These are phyloP conservation scores for Penicillium manginii DNA, from an alignment of 495 filamentous ascomycete genomes.

Conservation along the genomic window DNA sequence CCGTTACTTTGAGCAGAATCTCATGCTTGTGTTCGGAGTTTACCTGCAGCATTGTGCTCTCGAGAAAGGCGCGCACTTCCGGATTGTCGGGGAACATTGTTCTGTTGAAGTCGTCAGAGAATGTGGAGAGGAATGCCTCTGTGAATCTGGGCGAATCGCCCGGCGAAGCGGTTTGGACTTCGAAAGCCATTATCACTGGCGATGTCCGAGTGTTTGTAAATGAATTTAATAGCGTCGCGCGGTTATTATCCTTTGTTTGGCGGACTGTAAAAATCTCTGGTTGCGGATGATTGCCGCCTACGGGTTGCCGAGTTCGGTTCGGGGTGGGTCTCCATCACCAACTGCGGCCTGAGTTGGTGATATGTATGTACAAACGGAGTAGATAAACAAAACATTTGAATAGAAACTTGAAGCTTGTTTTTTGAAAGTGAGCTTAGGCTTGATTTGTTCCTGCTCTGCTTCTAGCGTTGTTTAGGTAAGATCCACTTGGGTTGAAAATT, in stretches of 20 bases:
- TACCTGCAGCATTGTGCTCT: constrained; percentile 4
- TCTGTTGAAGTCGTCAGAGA: constrained; percentile 24
- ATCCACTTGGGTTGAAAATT: background rate
- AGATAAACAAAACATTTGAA: background rate
- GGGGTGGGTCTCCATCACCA: background rate
- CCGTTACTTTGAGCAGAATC: constrained; percentile 23
- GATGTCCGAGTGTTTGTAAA: background rate
- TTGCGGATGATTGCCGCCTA: background rate
- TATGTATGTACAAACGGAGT: too few species aligned
- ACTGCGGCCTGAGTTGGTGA: background rate
- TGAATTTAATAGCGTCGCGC: background rate
- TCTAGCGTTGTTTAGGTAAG: background rate
- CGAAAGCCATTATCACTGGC: constrained; percentile 20
- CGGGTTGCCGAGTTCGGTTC: background rate
- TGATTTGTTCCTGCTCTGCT: background rate
- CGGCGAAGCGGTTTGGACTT: constrained; percentile 16
- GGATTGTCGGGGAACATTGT: constrained; percentile 31
- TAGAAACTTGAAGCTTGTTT: background rate
- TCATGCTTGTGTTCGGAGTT: constrained; percentile 4
- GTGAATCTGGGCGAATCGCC: constrained; percentile 22
- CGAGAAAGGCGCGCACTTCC: constrained; percentile 29
- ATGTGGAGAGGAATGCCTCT: constrained; percentile 26
- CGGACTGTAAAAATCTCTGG: background rate
- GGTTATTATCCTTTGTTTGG: background rate
- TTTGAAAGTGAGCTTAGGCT: background rate